A percentile compares a stretch with the other conserved stretches of the same genome.
phyloP scores from a whole-genome alignment of 108 stramenopile genomes.

The Schizochytrium sp. region DNA sequence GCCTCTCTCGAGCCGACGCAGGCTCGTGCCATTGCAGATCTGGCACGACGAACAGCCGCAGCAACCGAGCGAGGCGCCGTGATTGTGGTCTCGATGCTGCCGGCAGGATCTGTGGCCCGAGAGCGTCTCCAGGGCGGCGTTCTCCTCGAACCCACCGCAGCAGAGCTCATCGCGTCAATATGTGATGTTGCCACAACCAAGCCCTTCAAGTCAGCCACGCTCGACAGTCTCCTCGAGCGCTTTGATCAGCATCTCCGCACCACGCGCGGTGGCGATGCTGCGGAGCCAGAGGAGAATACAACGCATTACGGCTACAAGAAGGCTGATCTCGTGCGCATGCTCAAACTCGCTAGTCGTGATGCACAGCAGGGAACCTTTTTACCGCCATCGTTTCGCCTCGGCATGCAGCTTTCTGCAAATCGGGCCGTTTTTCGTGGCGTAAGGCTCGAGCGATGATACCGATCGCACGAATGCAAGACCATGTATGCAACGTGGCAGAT shows the following conservation, averaged over 20 bases:
- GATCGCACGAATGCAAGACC: too few species aligned
- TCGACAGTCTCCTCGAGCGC: neutral
- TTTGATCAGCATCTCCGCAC: neutral
- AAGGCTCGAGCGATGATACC: neutral
- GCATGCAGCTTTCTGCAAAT: neutral
- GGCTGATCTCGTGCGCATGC: neutral
- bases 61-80: neutral
- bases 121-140: slow-evolving; percentile 34
- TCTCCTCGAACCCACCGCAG: slow-evolving; percentile 38
- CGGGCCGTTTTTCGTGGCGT: neutral
- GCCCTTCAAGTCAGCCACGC: neutral
- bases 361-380: neutral
- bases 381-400: neutral
- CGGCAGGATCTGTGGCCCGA: slow-evolving; percentile 22
- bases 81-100: neutral
- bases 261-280: neutral
- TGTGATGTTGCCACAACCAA: neutral
- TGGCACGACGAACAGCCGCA: neutral
- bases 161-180: slow-evolving; percentile 17
- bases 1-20: neutral
- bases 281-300: neutral
- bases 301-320: slow-evolving; percentile 7
- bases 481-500: too few species aligned
- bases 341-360: neutral
- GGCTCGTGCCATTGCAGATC: neutral